Evolutionary conservation across 768 basidiomycete species (phyloP), one percentile per base, ranked within the genome.

Genomic region (Boletellus ananiceps): DNA sequence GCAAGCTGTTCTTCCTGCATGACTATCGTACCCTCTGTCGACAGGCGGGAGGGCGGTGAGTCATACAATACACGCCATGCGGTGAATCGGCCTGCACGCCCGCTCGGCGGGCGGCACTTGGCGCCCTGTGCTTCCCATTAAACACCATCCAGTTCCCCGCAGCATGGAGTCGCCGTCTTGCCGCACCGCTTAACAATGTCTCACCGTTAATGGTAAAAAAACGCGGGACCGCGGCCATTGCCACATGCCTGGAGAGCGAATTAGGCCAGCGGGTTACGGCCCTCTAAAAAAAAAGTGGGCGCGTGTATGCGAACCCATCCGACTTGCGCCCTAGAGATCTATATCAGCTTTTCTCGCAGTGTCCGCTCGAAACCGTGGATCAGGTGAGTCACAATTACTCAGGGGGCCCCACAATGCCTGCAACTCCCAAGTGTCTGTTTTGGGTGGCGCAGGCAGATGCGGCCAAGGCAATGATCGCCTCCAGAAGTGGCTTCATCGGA

Each of bases 71-170:
- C 6, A 15, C 2, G 29, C 29, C 29, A 11, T 29, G 9, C n/a
- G 34, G 40, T 13, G 25, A 29, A 33, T 16, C 34, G 27, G 41
- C 32, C 31, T 41, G 44, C 50, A 40, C 12, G 33, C 1, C 2
- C 29, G 5, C 46, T 27, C 9, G 8, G 44, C 23, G 41, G 15
- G 16, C 31, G 29, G 41, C 31, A 56, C 70, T 16, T 25, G 23
- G 23, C 57, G 82, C 83, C 82, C 82, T 27, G 81, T 82, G 49
- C 77, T 78, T 2, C 75, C 1, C 82, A 18, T 64, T 61, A 67
- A 82, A 83, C 81, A 83, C 79, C 79, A 82, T 82, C 77, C 78
- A 83, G 56, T 84, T 82, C 59, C 82, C 83, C 1, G 83, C 72
- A 7, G 82, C 74, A 52, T 83, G 82, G 2, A 45, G 62, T 1